Percentiles rank a stretch among this genome's conserved stretches.
These are phyloP conservation scores for Paramecium sonneborni DNA, from an alignment of 73 alveolate species.

Conservation along the genomic window DNA sequence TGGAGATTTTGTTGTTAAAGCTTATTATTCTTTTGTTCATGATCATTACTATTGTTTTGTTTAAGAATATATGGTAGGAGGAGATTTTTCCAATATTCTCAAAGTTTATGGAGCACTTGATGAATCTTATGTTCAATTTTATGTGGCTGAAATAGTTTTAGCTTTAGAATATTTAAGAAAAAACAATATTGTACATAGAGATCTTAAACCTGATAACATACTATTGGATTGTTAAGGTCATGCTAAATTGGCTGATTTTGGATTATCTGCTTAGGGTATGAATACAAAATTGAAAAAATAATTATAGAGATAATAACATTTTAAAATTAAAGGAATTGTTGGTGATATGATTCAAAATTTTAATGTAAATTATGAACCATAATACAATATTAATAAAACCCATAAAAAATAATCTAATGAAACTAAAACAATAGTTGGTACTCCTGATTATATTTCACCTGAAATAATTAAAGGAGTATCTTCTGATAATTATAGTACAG, in stretches of 20 bases:
- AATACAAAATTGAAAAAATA: conserved; percentile 27
- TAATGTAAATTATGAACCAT: background rate
- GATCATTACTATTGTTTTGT: conserved; percentile 64
- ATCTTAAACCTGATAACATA: conserved; percentile 78
- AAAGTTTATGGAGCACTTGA: conserved; percentile 57
- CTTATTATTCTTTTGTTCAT: conserved; percentile 62
- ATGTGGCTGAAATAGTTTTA: conserved; percentile 69
- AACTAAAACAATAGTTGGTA: conserved; percentile 87
- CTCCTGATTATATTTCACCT: conserved; percentile 95
- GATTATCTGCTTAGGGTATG: conserved; percentile 68
- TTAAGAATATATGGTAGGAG: conserved; percentile 65
- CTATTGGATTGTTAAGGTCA: conserved; percentile 70
- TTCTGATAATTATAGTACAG: conserved; percentile 75
- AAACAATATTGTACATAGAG: conserved; percentile 74
- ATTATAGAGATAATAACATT: background rate
- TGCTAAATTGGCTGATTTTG: conserved; percentile 76
- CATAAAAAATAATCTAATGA: background rate
- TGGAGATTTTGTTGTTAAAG: conserved; percentile 67
- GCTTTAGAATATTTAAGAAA: conserved; percentile 72
- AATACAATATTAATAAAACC: background rate
- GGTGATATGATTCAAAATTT: background rate
- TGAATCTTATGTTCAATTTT: conserved; percentile 62
- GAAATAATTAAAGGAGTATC: conserved; percentile 85
- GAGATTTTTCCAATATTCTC: conserved; percentile 59
- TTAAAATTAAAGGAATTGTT: background rate